These are phyloP conservation scores for Nakazawaea peltata DNA, from an alignment of 805 yeast species.

Conservation along the genomic window DNA sequence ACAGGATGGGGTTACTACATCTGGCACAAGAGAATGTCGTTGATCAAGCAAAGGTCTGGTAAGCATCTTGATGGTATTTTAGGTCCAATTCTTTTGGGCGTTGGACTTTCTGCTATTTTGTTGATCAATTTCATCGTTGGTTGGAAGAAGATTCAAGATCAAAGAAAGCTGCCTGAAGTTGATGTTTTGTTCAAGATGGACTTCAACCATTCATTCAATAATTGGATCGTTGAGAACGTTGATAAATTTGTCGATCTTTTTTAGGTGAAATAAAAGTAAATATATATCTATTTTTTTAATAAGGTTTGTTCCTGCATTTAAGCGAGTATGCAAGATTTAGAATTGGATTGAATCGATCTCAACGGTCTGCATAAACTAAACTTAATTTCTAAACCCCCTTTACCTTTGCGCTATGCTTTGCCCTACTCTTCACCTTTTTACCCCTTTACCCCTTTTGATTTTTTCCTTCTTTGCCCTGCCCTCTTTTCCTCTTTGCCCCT, in stretches of 20 bases:
- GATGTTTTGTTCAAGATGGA: constrained; percentile 1
- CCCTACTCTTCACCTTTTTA: too few species aligned
- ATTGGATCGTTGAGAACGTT: constrained; percentile 7
- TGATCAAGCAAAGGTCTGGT: constrained; percentile 77
- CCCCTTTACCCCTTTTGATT: too few species aligned
- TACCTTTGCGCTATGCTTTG: too few species aligned
- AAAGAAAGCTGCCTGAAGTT: not conserved
- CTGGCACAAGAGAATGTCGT: constrained; percentile 60
- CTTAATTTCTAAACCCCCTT: too few species aligned
- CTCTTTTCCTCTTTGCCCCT: too few species aligned
- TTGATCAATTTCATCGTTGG: constrained; percentile 68
- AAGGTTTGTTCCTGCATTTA: too few species aligned
- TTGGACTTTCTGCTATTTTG: constrained; percentile 60
- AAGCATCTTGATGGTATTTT: constrained; percentile 81
- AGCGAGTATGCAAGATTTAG: too few species aligned
- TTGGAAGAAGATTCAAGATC: constrained; percentile 27
- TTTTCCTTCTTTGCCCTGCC: too few species aligned
- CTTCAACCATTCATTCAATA: constrained; percentile 4
- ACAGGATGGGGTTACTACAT: constrained; percentile 86
- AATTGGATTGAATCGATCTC: too few species aligned
- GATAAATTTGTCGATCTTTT: constrained; percentile 9
- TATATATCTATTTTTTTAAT: too few species aligned
- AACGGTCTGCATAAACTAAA: too few species aligned
- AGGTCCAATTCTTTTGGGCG: constrained; percentile 80
- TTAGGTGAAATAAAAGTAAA: too few species aligned